A percentile compares a stretch with the other conserved stretches of the same genome.
Conservation (phyloP, 306 rosid genomes). For the Glycyrrhiza uralensis region DNA sequence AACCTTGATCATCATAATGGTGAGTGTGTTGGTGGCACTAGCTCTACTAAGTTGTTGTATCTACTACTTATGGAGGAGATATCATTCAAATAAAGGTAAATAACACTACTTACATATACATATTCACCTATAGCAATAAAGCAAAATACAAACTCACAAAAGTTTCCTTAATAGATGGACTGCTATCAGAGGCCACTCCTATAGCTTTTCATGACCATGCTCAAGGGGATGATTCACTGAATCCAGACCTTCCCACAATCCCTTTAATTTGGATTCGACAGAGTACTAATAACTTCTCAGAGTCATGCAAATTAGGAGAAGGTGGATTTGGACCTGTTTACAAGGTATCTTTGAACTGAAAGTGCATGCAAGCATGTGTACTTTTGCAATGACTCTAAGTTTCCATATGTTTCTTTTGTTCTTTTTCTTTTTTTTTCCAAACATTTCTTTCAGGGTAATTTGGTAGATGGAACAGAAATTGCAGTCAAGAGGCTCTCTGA, state of each 20-base stretch:
- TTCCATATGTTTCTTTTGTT: neutral
- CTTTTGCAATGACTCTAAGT: neutral
- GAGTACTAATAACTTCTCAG: conserved; percentile 43
- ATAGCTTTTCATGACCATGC: neutral
- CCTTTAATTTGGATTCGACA: conserved; percentile 26
- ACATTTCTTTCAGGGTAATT: conserved; percentile 43
- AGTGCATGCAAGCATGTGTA: neutral
- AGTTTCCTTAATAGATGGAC: neutral
- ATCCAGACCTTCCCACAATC: conserved; percentile 15
- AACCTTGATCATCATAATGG: conserved; percentile 1
- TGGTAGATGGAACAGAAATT: conserved; percentile 47
- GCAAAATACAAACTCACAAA: neutral
- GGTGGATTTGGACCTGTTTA: conserved; percentile 65
- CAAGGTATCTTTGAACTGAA: conserved; percentile 7
- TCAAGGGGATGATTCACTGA: neutral
- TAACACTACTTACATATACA: neutral
- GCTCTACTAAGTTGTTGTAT: conserved; percentile 11
- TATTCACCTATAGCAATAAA: neutral
- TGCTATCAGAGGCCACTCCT: neutral
- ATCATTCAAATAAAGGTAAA: conserved; percentile 16
- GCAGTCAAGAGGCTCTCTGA: conserved; percentile 64
- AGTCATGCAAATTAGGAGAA: conserved; percentile 46
- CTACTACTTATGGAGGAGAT: conserved; percentile 5
- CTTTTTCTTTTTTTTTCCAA: neutral
- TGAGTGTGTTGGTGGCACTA: conserved; percentile 22